A percentile compares a stretch with the other conserved stretches of the same genome.
These are phyloP conservation scores for Talaromyces islandicus DNA, from an alignment of 2,329 filamentous ascomycete species.

Conservation along the genomic window DNA sequence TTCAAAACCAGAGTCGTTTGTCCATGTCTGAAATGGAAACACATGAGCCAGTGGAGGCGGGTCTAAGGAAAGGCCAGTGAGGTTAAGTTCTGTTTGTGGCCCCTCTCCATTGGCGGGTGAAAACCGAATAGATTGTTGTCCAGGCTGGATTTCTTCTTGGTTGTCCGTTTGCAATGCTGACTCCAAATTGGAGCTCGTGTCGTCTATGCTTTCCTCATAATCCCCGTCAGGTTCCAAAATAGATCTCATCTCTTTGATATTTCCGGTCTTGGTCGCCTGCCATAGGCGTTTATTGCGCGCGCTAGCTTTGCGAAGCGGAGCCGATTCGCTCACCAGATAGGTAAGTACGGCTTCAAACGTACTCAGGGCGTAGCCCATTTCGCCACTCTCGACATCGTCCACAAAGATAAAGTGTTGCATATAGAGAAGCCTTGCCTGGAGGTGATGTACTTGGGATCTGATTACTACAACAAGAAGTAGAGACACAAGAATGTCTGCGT, in stretches of 20 bases:
- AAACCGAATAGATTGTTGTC: conserved; percentile 17
- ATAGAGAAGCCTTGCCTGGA: conserved; percentile 85
- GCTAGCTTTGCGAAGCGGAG: conserved; percentile 75
- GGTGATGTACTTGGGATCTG: conserved; percentile 75
- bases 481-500: conserved; percentile 90
- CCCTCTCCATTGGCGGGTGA: conserved; percentile 19
- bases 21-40: conserved; percentile 75
- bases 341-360: conserved; percentile 91
- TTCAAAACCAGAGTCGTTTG: conserved; percentile 36
- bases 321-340: conserved; percentile 79
- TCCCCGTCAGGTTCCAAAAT: conserved; percentile 69
- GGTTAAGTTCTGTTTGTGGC: conserved; percentile 13
- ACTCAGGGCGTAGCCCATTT: conserved; percentile 92
- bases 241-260: conserved; percentile 65
- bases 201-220: conserved; percentile 43
- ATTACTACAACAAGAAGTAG: conserved; percentile 89
- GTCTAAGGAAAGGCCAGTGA: conserved; percentile 17
- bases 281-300: conserved; percentile 79
- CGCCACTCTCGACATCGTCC: conserved; percentile 92
- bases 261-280: conserved; percentile 76
- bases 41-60: conserved; percentile 64
- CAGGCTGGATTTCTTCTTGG: conserved; percentile 14
- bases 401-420: conserved; percentile 98
- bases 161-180: conserved; percentile 27
- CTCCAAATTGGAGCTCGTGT: conserved; percentile 35